Evolutionary conservation across 2,329 filamentous ascomycete species (phyloP).

Genomic region (Lanzia echinophila): DNA sequence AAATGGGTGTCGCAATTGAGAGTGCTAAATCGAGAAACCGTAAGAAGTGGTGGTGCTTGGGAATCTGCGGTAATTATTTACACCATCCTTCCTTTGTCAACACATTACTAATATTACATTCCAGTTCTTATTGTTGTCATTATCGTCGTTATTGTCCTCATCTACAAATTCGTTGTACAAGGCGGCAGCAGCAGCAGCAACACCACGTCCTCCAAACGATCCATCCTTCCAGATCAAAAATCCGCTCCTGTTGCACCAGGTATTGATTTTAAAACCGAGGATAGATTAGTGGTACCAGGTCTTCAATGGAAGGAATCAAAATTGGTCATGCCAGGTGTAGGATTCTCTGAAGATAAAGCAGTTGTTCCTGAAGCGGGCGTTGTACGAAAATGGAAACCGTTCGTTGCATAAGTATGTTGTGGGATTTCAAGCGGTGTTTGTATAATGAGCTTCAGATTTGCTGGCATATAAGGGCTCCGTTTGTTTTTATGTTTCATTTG

Average conservation of each 20-base stretch:
- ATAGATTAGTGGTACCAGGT: conserved; percentile 14
- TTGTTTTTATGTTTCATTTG: background rate
- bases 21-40: conserved; percentile 68
- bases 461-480: conserved; percentile 1
- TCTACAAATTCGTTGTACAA: conserved; percentile 41
- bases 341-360: conserved; percentile 10
- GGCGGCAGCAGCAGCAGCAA: conserved; percentile 6
- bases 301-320: conserved; percentile 8
- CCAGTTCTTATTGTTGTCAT: conserved; percentile 48
- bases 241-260: conserved; percentile 13
- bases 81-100: conserved; percentile 1
- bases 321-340: conserved; percentile 9
- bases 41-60: conserved; percentile 88
- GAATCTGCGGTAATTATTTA: conserved; percentile 51
- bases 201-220: conserved; percentile 16
- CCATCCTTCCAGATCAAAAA: conserved; percentile 11
- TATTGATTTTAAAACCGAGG: conserved; percentile 2
- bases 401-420: conserved; percentile 13
- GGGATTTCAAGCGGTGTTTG: background rate
- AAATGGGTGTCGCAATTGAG: conserved; percentile 74
- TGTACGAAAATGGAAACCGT: conserved; percentile 14
- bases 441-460: conserved; percentile 4
- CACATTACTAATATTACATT: conserved; percentile 15
- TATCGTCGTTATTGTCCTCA: conserved; percentile 40
- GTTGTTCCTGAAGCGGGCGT: conserved; percentile 1